Base-by-base conservation (phyloP, 345 rosid species). In the Moringa oleifera region DNA sequence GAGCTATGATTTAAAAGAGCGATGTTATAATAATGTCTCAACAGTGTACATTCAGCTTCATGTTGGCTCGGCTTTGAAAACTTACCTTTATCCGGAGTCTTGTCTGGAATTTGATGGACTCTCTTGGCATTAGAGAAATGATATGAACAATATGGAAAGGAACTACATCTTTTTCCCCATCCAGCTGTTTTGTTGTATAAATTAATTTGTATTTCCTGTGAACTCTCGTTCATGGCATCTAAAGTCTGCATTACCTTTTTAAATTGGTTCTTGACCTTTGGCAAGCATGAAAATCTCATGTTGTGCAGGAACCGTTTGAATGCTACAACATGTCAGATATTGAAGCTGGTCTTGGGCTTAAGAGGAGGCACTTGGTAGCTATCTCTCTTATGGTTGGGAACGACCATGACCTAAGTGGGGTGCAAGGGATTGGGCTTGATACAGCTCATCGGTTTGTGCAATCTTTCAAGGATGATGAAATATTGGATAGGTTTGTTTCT, bases 331-430 rank as follows among this genome's bases (percentile, higher is more conserved):
- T 91, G 75, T 72, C 87, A 57, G 93, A 94, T 75, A 84, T 94
- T 51, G 97, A 91, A 79, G 79, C 75, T 75, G 95, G 93, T 61
- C 91, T 88, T 50, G 88, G 90, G 64, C 69, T 94, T 71, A 85
- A 70, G 80, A 82, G 95, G 76, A 84, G 80, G 49, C 99, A 85
- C 64, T 77, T 94, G 77, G 79, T 94, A 72, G 91, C 93, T 51
- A 82, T 94, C 36, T 82, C 97, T 69, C 85, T 91, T 31, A 77
- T 90, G 81, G 91, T 88, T 62, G 99, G 96, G 19, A 88, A 85
- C 57, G 96, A 88, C 71, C 93, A 88, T 68, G 85, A 88, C 76
- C 71, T 81, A 46, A 77, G 66, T 53, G 99, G 99, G 16, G 90
- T 94, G 45, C 83, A 72, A 70, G 96, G 93, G 62, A 75, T 88